Percentiles rank a stretch among this genome's conserved stretches.
These are phyloP conservation scores for Leccinum variicolor DNA, from an alignment of 768 basidiomycete species.

Conservation along the genomic window DNA sequence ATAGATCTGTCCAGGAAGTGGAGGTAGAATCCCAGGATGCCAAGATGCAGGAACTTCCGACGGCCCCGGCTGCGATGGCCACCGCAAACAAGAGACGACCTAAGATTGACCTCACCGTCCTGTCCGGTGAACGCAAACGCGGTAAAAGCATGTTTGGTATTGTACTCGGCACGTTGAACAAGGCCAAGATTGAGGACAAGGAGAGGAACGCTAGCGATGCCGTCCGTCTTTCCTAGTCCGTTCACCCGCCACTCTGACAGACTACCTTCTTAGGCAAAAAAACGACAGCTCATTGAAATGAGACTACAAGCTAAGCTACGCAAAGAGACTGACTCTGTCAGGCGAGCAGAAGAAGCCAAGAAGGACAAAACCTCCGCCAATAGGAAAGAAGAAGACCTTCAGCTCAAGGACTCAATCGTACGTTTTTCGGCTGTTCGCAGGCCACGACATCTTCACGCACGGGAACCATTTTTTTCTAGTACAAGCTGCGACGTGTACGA, in stretches of 20 bases:
- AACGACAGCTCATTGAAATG: constrained; percentile 78
- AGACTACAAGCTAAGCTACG: constrained; percentile 81
- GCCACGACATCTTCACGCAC: background rate
- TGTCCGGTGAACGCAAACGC: constrained; percentile 66
- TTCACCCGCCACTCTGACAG: constrained; percentile 7
- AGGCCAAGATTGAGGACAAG: constrained; percentile 85
- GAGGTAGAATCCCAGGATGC: constrained; percentile 29
- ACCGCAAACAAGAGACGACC: constrained; percentile 60
- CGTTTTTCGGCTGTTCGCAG: constrained; percentile 27
- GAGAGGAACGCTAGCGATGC: constrained; percentile 84
- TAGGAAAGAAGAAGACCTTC: constrained; percentile 78
- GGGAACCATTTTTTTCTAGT: constrained; percentile 37
- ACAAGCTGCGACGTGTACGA: constrained; percentile 68
- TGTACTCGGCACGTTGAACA: constrained; percentile 78
- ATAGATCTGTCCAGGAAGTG: constrained; percentile 31
- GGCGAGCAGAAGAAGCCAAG: constrained; percentile 82
- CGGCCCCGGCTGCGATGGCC: constrained; percentile 45
- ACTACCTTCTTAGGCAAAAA: constrained; percentile 60
- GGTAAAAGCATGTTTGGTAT: constrained; percentile 89
- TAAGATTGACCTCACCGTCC: constrained; percentile 61
- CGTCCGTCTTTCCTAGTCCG: constrained; percentile 37
- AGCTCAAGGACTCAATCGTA: constrained; percentile 78
- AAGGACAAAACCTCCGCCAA: constrained; percentile 75
- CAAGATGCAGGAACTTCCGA: constrained; percentile 39
- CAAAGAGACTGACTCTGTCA: constrained; percentile 84